Evolutionary conservation across 495 filamentous ascomycete species (phyloP).

Genomic region (Podospora fimiseda): DNA sequence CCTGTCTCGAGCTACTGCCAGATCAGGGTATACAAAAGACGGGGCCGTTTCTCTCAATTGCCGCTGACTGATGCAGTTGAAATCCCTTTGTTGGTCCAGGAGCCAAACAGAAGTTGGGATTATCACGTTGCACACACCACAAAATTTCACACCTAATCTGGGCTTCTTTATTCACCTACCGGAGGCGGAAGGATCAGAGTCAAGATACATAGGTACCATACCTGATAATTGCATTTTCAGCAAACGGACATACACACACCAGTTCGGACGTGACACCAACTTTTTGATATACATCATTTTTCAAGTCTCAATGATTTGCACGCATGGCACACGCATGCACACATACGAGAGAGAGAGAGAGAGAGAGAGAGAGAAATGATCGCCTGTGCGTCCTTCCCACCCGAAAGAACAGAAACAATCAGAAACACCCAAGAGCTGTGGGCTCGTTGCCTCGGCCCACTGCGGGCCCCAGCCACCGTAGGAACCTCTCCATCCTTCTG

Average conservation of each 20-base stretch:
- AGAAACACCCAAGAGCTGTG: conserved; percentile 4
- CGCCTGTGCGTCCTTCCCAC: conserved; percentile 22
- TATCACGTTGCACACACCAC: no score
- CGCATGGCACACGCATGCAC: background rate
- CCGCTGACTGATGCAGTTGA: background rate
- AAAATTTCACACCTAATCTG: no score
- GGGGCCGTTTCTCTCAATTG: background rate
- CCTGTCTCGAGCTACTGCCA: conserved; percentile 20
- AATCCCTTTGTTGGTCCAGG: background rate
- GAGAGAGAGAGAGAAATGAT: no score
- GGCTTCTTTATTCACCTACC: no score
- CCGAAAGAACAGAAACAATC: conserved; percentile 9
- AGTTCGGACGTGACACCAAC: conserved; percentile 2
- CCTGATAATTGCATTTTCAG: background rate
- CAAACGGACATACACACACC: background rate
- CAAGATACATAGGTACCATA: no score
- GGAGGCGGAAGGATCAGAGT: no score
- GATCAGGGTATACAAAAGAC: conserved; percentile 19
- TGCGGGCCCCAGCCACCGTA: background rate
- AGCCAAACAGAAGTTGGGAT: background rate
- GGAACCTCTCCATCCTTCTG: background rate
- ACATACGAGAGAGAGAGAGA: background rate
- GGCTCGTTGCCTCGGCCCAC: conserved; percentile 14
- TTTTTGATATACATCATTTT: background rate
- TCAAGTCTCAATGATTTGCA: background rate